Base-by-base conservation (phyloP, 306 rosid genomes). In the Amphicarpaea edgeworthii region DNA sequence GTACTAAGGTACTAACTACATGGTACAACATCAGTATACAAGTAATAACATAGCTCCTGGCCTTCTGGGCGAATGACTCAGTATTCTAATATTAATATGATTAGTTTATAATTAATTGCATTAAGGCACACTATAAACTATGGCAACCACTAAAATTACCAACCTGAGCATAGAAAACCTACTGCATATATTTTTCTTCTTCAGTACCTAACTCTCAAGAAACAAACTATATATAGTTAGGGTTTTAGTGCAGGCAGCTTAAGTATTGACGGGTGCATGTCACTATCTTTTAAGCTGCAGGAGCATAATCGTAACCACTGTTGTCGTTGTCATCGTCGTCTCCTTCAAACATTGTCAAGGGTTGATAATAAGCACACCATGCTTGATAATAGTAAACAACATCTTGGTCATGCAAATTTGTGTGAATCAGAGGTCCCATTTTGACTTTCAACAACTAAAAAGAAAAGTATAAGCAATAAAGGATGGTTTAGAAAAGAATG, bases 241-340 rank as follows among this genome's bases (percentile, higher is more conserved):
- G 60, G 59, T 46, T 68, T 30, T 16, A 16, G 16, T 43, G 12
- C 47, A 49, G 17, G 7, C 16, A 68, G 38, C 45, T 32, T 19
- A 50, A n/a, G 28, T 50, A 2, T 20, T 50, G 19, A 51, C 14
- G 0, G 34, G 26, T n/a, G 15, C 68, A 8, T 10, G 32, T 14
- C 51, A 23, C 12, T 60, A 40, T 61, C 53, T 41, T 68, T 70
- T 62, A 76, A 38, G 81, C 81, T 21, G 85, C 85, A 0, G 78
- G 75, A 32, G 78, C 81, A 6, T 81, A 76, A 53, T 76, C 85
- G 8, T 76, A 63, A 14, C 7, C 37, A 30, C 34, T 74, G 4
- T 21, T 78, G 0, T 69, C 43, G 0, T 81, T 64, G 0, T 76
- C 85, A 0, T 69, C 84, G 0, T 73, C 83, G 0, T 81, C 85